Evolutionary conservation across 495 filamentous ascomycete species (phyloP), one percentile per base, ranked within the genome.

Genomic region (Cercophora sp.): DNA sequence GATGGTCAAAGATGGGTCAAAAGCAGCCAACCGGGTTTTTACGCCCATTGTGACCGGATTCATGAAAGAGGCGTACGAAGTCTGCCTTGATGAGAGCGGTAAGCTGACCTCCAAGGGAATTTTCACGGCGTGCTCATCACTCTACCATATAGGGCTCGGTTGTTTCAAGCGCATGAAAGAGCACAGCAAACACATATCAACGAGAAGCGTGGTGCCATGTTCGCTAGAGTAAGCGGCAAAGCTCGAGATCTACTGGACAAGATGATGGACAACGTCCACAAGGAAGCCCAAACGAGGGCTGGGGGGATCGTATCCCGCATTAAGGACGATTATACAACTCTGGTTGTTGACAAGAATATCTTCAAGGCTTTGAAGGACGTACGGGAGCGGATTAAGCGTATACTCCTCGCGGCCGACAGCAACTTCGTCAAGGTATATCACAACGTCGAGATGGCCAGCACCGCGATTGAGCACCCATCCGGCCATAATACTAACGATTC

Each of bases 131-230:
- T 32, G 8, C 13, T 19, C 41, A 9, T 40, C 6, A 16, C 45
- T 11, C 20, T 35, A 24, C 2, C 5, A 37, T 23, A 15, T 9
- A 74, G 76, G 76, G 8, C 13, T 44, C 6, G 80, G 80, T 0
- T 66, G 62, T 19, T 81, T 65, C 57, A 62, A 45, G 16, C 70
- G 79, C 4, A 83, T 83, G 64, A 81, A 79, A 48, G 51, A 41
- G 0, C 24, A 57, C 22, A 80, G 72, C 31, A 50, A 1, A 13
- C 44, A 10, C 70, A 84, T 53, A 66, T 84, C 2, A 57, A 66
- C 6, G 37, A 49, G 0, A 41, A 69, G 5, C 62, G 67, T 8
- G 46, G 60, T 5, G 55, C 51, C 1, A 82, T 84, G 76, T 81
- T 83, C 58, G 50, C 49, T 5, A 40, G 58, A 8, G 72, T 71